These are phyloP conservation scores for Entomortierella lignicola DNA, from an alignment of 192 early-diverging fungal genomes.

Conservation along the genomic window DNA sequence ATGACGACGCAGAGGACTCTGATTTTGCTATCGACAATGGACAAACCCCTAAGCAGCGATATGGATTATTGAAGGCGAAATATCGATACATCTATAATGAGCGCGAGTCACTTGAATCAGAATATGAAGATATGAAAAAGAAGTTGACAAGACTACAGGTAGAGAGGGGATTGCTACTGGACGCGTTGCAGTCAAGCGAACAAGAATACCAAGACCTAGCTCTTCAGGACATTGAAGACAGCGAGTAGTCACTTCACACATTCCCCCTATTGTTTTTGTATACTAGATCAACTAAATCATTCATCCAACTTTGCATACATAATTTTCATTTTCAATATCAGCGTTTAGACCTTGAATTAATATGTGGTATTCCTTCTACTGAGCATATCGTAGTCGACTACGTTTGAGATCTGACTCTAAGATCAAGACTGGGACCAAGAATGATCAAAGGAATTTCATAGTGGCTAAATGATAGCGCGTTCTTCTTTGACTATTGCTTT, in stretches of 20 bases:
- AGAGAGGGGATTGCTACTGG: conserved; percentile 34
- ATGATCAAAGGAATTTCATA: no score
- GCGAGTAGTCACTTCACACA: conserved; percentile 12
- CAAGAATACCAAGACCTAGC: conserved; percentile 42
- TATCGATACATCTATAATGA: conserved; percentile 47
- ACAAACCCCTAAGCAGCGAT: conserved; percentile 31
- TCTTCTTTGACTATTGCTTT: no score
- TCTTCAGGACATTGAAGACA: conserved; percentile 39
- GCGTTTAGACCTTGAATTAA: no score
- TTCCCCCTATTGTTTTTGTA: no score
- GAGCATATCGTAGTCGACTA: no score
- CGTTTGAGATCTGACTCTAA: no score
- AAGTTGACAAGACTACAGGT: conserved; percentile 28
- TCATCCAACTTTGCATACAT: no score
- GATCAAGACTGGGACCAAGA: no score
- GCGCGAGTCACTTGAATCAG: conserved; percentile 35
- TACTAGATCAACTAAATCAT: no score
- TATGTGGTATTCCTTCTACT: no score
- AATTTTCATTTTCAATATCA: no score
- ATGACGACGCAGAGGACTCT: conserved; percentile 37
- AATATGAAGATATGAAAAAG: conserved; percentile 46
- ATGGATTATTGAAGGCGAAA: conserved; percentile 43
- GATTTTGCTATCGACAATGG: conserved; percentile 45
- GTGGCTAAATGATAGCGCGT: no score
- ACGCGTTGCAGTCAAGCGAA: conserved; percentile 25